These are phyloP conservation scores for Hypoxylon sp. DNA, from an alignment of 2,329 filamentous ascomycete species.

Conservation along the genomic window DNA sequence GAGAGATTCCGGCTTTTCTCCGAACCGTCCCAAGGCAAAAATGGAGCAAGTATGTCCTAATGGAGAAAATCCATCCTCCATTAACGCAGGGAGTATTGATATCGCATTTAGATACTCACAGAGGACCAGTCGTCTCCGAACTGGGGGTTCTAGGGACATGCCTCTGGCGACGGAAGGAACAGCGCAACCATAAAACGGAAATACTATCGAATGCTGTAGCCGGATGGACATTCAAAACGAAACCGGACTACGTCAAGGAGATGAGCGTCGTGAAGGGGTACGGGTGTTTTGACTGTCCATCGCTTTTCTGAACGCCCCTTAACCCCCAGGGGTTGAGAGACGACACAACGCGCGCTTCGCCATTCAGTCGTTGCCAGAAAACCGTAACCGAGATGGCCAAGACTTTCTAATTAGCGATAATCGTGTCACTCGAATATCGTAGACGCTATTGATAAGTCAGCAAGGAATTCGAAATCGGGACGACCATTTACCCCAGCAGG, in stretches of 20 bases:
- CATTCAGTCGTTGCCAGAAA: not conserved
- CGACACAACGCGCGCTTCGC: not conserved
- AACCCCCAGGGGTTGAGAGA: not conserved
- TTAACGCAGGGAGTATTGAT: slow-evolving; percentile 52
- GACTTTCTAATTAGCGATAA: not conserved
- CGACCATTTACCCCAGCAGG: not conserved
- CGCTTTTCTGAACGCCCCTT: slow-evolving; percentile 1
- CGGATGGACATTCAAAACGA: slow-evolving; percentile 62
- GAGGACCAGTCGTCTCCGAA: slow-evolving; percentile 58
- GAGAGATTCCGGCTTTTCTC: slow-evolving; percentile 55
- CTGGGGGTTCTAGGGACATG: slow-evolving; percentile 58
- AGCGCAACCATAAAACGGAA: slow-evolving; percentile 31
- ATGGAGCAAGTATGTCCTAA: slow-evolving; percentile 56
- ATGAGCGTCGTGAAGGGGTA: slow-evolving; percentile 63
- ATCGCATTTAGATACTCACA: slow-evolving; percentile 50
- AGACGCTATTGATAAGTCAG: not conserved
- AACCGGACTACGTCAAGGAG: slow-evolving; percentile 56
- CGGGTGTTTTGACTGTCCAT: slow-evolving; percentile 61
- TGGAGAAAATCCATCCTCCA: slow-evolving; percentile 57
- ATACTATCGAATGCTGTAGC: slow-evolving; percentile 54
- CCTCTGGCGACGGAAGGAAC: slow-evolving; percentile 52
- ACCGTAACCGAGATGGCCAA: not conserved
- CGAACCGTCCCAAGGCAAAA: slow-evolving; percentile 41
- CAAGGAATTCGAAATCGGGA: not conserved
- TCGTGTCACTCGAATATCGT: not conserved